phyloP scores from a whole-genome alignment of 2,329 filamentous ascomycete genomes.

The Diplodia intermedia region DNA sequence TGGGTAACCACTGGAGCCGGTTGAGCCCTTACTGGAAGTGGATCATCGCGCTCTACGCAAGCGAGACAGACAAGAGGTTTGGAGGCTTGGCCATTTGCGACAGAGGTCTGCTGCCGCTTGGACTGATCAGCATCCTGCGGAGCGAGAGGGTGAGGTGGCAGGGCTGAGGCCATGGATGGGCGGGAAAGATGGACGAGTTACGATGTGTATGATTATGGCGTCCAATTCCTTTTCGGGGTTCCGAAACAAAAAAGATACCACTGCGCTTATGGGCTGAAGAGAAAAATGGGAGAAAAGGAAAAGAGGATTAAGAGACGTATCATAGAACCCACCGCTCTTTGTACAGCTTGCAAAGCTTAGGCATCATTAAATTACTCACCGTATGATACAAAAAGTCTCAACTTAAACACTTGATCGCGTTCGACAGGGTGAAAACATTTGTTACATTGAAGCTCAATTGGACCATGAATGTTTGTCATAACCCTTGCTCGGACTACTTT shows the following conservation, averaged over 20 bases:
- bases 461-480: not conserved
- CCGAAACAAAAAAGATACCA: too few relatives aligned
- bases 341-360: not conserved
- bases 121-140: constrained; percentile 49
- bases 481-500: too few relatives aligned
- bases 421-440: not conserved
- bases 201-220: not conserved
- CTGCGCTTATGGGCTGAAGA: too few relatives aligned
- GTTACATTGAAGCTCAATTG: not conserved
- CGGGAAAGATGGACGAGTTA: not conserved
- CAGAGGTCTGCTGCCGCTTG: constrained; percentile 51
- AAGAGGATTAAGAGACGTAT: not conserved
- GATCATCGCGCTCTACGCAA: constrained; percentile 52
- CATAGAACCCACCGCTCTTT: not conserved
- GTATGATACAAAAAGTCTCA: not conserved
- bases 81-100: constrained; percentile 52
- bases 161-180: constrained; percentile 34
- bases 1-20: constrained; percentile 12
- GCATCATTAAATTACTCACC: not conserved
- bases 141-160: constrained; percentile 50
- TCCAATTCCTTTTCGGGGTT: not conserved
- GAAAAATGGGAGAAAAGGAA: too few relatives aligned
- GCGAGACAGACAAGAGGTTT: constrained; percentile 51
- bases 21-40: constrained; percentile 55
- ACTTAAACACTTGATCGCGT: not conserved